Percentiles rank a stretch among this genome's conserved stretches.
Conservation (phyloP, 768 basidiomycete species). For the Postia placenta region DNA sequence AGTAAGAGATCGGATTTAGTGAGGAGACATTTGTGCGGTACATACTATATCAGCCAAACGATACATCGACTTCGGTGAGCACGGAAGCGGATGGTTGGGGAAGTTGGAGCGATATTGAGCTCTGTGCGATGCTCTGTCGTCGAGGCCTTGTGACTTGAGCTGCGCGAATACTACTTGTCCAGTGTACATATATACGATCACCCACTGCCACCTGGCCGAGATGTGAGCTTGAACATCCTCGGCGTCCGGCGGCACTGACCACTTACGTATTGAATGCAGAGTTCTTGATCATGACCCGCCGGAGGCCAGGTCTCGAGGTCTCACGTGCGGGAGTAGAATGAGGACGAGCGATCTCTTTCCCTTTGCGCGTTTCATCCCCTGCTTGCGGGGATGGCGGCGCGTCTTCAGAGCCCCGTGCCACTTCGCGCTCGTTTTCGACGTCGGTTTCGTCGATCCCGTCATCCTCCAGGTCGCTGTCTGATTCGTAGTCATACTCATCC, state of each 20-base stretch:
- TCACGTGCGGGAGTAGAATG: too few relatives aligned
- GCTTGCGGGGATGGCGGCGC: too few relatives aligned
- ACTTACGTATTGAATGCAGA: neutral
- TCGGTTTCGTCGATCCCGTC: neutral
- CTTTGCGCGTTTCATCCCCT: too few relatives aligned
- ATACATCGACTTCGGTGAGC: slow-evolving; percentile 7
- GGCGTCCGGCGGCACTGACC: too few relatives aligned
- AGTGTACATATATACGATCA: slow-evolving; percentile 2
- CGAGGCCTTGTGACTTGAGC: slow-evolving; percentile 2
- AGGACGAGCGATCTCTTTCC: too few relatives aligned
- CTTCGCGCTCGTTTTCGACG: too few relatives aligned
- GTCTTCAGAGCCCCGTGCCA: too few relatives aligned
- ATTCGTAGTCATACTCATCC: neutral
- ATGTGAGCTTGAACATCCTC: too few relatives aligned
- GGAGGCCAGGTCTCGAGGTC: too few relatives aligned
- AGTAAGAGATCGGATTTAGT: neutral
- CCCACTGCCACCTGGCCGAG: slow-evolving; percentile 3
- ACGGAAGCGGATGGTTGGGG: neutral
- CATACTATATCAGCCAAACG: slow-evolving; percentile 1
- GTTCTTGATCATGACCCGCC: neutral
- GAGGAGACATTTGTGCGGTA: too few relatives aligned
- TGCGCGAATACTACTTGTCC: neutral
- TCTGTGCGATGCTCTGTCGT: neutral
- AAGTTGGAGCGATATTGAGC: neutral
- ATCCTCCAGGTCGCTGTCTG: neutral